Evolutionary conservation across 1,139 yeast genomes (phyloP), one percentile per base, ranked within the genome.

Genomic region (Candida labiduridarum): DNA sequence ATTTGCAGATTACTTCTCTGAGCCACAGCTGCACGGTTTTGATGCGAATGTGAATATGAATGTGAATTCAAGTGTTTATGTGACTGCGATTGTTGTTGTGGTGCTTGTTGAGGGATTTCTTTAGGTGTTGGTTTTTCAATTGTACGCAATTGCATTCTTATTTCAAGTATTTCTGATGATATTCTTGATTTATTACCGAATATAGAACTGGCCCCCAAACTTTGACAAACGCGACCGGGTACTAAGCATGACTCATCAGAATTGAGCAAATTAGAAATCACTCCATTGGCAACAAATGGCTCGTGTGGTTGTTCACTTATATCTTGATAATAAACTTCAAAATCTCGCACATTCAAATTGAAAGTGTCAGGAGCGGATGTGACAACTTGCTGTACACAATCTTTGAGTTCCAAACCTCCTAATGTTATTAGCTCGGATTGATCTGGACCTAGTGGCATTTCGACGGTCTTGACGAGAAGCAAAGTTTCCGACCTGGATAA

Each of bases 281-380:
- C 72, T 0, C 94, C 94, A 56, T 83, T 80, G 16, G 89, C 85
- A 9, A 87, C 94, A 62, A 84, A 83, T 1, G 94, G 94, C 65
- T 87, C 92, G 59, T 84, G 89, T 5, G 82, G 83, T 59, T 76
- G 80, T 63, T 87, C 94, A 31, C 87, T 80, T 45, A 86, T 79
- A 62, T 87, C 94, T 59, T 83, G 84, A 57, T 83, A 85, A 65
- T 87, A 87, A 16, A 87, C 82, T 40, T 88, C 87, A 61, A 83
- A 86, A 61, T 87, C 94, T 51, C 72, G 72, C 1, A 69, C 51
- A 18, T 69, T 66, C 52, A 74, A 73, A 51, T 64, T 71, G 68
- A 78, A 83, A 65, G 81, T 76, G 57, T 84, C 89, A 3, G 88
- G 88, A 15, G 86, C 81, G 46, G 82, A 72, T 42, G 67, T 66